Base-by-base conservation (phyloP, 1,284 basidiomycete genomes). In the Leccinum pallidistipes region DNA sequence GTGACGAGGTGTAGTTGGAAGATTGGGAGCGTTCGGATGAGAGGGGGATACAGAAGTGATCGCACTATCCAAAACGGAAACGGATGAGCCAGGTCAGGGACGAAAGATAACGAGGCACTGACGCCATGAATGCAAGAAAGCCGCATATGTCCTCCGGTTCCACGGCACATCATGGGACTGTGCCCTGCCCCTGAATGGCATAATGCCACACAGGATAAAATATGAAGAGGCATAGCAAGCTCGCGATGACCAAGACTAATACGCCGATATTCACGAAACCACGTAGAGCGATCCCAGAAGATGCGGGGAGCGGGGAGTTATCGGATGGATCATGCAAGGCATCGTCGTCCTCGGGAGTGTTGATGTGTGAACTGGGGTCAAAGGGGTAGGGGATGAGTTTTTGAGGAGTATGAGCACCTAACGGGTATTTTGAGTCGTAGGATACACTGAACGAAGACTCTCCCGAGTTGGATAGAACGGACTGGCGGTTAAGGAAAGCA, bases 131-230 rank as follows among this genome's bases (percentile, higher is more conserved):
- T 7, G 18, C 45, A 47, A 45, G 43, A n/a, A 16, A 51, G 12
- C 40, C 31, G 11, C 54, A 36, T 27, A n/a, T 27, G 29, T 40
- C 50, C 45, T 14, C n/a, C 12, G 52, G 49, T 18, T 36, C 51
- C 11, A 43, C 10, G 10, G 38, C 9, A 10, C 11, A 24, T 68
- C 59, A 71, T 36, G 34, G 40, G n/a, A 50, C n/a, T 18, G 50
- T 34, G 6, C 18, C 34, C 9, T 71, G 34, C 3, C 34, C 51
- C 16, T 56, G 52, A 3, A 60, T 24, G 18, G 54, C 5, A 49
- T 54, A 70, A 55, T 64, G 76, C 67, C 93, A 71, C 68, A 95
- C 85, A 2, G 94, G 94, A 69, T 92, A 95, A 50, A 86, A 85
- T 27, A 89, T 84, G 72, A 95, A 96, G 7, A 95, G 83, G 57